Evolutionary conservation across 83 land plant genomes (phyloP).

Genomic region (Diphasiastrum complanatum): DNA sequence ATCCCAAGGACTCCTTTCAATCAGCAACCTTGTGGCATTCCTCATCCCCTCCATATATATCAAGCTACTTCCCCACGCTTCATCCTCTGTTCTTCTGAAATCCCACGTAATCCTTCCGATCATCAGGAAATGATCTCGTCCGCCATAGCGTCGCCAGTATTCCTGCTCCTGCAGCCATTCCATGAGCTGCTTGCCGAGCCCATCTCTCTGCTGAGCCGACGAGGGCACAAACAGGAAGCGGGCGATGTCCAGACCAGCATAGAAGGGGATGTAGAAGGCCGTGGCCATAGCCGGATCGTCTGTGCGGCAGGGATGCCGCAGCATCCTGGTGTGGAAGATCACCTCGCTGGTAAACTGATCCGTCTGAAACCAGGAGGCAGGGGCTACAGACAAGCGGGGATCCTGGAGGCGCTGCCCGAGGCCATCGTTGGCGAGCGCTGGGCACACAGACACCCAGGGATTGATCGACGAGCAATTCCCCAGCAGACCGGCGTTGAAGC

Average conservation of each 20-base stretch:
- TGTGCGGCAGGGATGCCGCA: constrained; percentile 47
- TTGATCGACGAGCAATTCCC: constrained; percentile 28
- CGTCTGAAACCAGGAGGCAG: constrained; percentile 11
- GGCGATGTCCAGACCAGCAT: constrained; percentile 26
- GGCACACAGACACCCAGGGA: constrained; percentile 46
- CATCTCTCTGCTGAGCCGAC: neutral
- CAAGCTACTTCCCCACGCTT: neutral
- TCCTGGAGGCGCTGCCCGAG: too few species aligned
- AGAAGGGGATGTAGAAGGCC: constrained; percentile 52
- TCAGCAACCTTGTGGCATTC: neutral
- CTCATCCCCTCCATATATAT: neutral
- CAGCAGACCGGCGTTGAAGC: constrained; percentile 37
- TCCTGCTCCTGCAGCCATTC: constrained; percentile 16
- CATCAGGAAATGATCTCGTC: constrained; percentile 16
- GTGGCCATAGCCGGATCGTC: constrained; percentile 41
- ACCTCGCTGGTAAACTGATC: constrained; percentile 59
- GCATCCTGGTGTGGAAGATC: constrained; percentile 48
- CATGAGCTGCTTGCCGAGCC: constrained; percentile 7
- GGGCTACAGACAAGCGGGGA: too few species aligned
- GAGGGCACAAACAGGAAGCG: constrained; percentile 9
- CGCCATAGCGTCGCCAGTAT: constrained; percentile 1
- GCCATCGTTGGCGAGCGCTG: constrained; percentile 39
- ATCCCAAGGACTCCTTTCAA: constrained; percentile 12
- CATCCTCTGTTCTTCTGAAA: neutral
- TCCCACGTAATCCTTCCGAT: constrained; percentile 23